Percentiles rank a stretch among this genome's conserved stretches.
Conservation (phyloP, 331 rosid genomes). For the Pyrus hybrid region DNA sequence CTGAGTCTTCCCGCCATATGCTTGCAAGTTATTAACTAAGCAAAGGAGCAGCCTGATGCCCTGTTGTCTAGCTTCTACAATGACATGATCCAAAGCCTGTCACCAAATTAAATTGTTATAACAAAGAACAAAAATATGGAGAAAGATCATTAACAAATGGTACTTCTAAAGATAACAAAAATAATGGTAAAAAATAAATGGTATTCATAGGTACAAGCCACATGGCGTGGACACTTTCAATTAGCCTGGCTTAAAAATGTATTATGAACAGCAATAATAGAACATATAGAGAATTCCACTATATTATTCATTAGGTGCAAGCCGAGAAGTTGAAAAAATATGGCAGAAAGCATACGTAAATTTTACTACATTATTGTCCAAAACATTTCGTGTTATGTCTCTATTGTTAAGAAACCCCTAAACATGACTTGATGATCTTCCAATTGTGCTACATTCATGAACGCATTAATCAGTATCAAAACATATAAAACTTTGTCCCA, state of each 20-base stretch:
- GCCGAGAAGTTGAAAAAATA: neutral
- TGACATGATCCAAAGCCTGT: slow-evolving; percentile 89
- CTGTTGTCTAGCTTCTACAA: slow-evolving; percentile 79
- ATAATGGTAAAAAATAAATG: neutral
- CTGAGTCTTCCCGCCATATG: slow-evolving; percentile 94
- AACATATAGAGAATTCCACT: neutral
- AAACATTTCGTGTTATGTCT: neutral
- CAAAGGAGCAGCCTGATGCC: slow-evolving; percentile 81
- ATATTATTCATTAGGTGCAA: neutral
- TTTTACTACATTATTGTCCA: neutral
- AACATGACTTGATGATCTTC: neutral
- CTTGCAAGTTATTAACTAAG: slow-evolving; percentile 87
- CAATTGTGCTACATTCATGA: neutral
- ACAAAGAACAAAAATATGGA: slow-evolving; percentile 1
- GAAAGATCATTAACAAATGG: neutral
- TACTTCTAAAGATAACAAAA: neutral
- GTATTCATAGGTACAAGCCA: too few species aligned
- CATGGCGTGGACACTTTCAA: too few species aligned
- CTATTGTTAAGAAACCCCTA: neutral
- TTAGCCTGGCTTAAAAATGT: neutral
- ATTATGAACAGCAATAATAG: neutral
- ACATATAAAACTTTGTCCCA: neutral
- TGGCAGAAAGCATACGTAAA: neutral
- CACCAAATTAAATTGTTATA: slow-evolving; percentile 21
- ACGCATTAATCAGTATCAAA: neutral